These are phyloP conservation scores for Yueomyces sinensis DNA, from an alignment of 805 yeast species.

Conservation along the genomic window DNA sequence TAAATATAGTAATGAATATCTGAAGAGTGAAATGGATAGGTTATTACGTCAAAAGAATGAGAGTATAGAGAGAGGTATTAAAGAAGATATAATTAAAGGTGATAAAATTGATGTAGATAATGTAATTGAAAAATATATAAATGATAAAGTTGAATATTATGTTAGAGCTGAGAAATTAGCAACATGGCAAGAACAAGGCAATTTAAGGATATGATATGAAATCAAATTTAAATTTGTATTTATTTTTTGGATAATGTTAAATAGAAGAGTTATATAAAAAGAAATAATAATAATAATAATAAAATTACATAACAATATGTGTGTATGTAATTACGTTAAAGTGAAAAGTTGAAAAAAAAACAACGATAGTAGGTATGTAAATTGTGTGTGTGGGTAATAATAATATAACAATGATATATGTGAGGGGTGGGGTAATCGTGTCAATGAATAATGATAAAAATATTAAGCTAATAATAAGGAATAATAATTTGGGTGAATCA, in stretches of 20 bases:
- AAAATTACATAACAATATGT: background rate
- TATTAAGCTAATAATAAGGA: too few species aligned
- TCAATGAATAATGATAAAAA: background rate
- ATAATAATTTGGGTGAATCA: background rate
- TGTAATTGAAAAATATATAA: slow-evolving; percentile 31
- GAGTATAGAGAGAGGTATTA: slow-evolving; percentile 4
- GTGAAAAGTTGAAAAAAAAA: too few species aligned
- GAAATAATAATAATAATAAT: too few species aligned
- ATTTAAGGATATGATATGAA: slow-evolving; percentile 5
- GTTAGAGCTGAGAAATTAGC: slow-evolving; percentile 32
- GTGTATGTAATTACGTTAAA: background rate
- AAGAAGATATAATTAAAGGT: background rate
- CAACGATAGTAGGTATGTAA: background rate
- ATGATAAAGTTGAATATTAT: slow-evolving; percentile 31
- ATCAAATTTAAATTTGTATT: too few species aligned
- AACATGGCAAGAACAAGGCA: slow-evolving; percentile 27
- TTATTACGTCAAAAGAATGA: slow-evolving; percentile 20
- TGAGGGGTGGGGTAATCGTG: too few species aligned
- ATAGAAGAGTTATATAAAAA: background rate
- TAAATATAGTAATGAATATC: slow-evolving; percentile 26
- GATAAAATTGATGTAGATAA: slow-evolving; percentile 17
- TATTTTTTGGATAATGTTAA: background rate
- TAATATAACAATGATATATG: background rate
- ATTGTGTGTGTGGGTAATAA: background rate
- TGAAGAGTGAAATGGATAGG: slow-evolving; percentile 20